Evolutionary conservation across 495 filamentous ascomycete genomes (phyloP), one percentile per base, ranked within the genome.

Genomic region (Tuber aestivum): DNA sequence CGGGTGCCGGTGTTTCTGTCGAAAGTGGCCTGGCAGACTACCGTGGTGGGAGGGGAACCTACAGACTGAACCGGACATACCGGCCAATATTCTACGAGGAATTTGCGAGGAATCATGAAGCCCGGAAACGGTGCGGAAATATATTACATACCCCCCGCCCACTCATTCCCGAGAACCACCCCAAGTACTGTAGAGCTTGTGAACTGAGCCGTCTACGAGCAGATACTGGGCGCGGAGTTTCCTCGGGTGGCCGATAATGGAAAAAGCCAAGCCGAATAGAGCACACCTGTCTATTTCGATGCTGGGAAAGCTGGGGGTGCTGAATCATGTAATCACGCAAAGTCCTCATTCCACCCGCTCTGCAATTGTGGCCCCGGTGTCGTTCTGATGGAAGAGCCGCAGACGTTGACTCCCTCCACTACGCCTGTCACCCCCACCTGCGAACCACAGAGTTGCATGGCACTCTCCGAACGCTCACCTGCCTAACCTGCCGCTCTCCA

Each of bases 1-100:
- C 95, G 0, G 95, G 95, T 18, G 95, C 95, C 16, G 95, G 95
- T 3, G 92, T 99, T 71, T 97, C 93, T 1, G 95, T 98, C 37
- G 93, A 93, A 27, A 97, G 93, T 41, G 95, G 95, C 8, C 87
- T 99, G 42, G 92, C 95, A 12, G 95, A 98, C 85, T 99, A 99
- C 83, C 88, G 95, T 71, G 95, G 95, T 9, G 86, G 88, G 42
- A 92, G 94, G 75, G 95, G 95, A 61, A 98, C 95, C 27, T 99
- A 99, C 79, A 90, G 93, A 40, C 89, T 93, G 75, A 97, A 98
- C 85, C 91, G 90, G 82, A 89, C 88, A 5, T 97, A 97, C 83
- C 89, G 92, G 38, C 95, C 95, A 23, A 95, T 97, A 78, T 99
- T 97, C 85, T 96, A 90, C 84, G 89, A 92, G 84, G 95, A 99